Base-by-base conservation (phyloP, 805 yeast species). In the Ogataea angusta region DNA sequence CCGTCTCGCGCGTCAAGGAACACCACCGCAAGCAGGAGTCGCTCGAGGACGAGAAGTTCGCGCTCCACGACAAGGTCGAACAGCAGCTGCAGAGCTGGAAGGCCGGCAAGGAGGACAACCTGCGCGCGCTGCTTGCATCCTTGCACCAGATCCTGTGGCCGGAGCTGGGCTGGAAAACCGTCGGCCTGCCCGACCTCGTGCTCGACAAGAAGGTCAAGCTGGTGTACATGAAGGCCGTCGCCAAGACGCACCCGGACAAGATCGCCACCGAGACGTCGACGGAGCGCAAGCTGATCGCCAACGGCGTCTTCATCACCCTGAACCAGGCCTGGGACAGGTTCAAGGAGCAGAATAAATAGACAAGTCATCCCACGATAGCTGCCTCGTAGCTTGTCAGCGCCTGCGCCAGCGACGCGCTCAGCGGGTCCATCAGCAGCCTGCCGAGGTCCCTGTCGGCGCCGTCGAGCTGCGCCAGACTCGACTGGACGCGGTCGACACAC, bases 271-370 rank as follows among this genome's bases (percentile, higher is more conserved):
- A 64, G 16, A 76, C 82, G 2, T 67, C 80, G 6, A 67, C 80
- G 5, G 95, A 88, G 53, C 76, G 78, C 42, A 82, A 83, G 57
- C 75, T 91, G 82, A 71, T 91, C 33, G 93, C 97, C 12, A 91
- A 90, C 52, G 80, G 79, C 17, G 91, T 91, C 0, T 93, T 93
- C 57, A 84, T 89, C 28, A 72, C 80, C 0, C 67, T 93, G 46
- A 91, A 89, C 61, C 75, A 79, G 51, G 89, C 97, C 2, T 93
- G 99, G 98, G 97, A 87, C 51, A 64, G 61, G 15, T 89, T 88
- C 60, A 85, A 82, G 54, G 65, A 59, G 17, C 37, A 30, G 14
- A 21, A 37, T 30, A 38, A 13, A 43, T 34, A 37, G 22, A 34
- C 21, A 21, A 14, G 10, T 48, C 51, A 40, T 21, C 53, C 54